These are phyloP conservation scores for Drechmeria coniospora DNA, from an alignment of 2,329 filamentous ascomycete species.

Conservation along the genomic window DNA sequence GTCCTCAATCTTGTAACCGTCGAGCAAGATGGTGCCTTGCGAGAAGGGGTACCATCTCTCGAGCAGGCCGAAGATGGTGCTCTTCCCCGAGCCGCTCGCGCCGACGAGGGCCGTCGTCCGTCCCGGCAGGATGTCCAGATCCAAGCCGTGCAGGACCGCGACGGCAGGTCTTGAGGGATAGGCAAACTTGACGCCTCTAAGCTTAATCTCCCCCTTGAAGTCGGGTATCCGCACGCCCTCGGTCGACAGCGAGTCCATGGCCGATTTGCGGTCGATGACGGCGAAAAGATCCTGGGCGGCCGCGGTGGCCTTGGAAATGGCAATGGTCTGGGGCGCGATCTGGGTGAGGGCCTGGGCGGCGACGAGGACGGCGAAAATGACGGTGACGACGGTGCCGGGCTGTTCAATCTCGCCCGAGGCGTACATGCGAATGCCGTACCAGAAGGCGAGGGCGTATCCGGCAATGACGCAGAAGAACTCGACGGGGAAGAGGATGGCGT, in stretches of 20 bases:
- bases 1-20: constrained; percentile 23
- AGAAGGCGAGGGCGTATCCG: constrained; percentile 33
- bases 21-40: constrained; percentile 28
- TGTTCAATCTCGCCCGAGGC: constrained; percentile 25
- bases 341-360: constrained; percentile 28
- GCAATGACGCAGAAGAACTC: constrained; percentile 33
- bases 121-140: constrained; percentile 26
- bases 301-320: constrained; percentile 28
- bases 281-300: constrained; percentile 31
- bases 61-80: constrained; percentile 39
- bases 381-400: constrained; percentile 31
- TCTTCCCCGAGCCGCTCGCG: constrained; percentile 42
- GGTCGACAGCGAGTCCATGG: constrained; percentile 25
- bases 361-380: constrained; percentile 31
- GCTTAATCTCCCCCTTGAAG: constrained; percentile 28
- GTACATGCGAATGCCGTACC: constrained; percentile 34
- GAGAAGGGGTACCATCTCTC: constrained; percentile 44
- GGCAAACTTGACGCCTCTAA: constrained; percentile 33
- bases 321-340: constrained; percentile 30
- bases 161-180: constrained; percentile 41
- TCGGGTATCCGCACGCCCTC: constrained; percentile 15
- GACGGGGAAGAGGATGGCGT: constrained; percentile 25
- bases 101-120: constrained; percentile 41
- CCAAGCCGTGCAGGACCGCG: constrained; percentile 25
- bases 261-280: constrained; percentile 28